Conservation (phyloP, 352 stramenopile genomes). For the Phytophthora sojae region DNA sequence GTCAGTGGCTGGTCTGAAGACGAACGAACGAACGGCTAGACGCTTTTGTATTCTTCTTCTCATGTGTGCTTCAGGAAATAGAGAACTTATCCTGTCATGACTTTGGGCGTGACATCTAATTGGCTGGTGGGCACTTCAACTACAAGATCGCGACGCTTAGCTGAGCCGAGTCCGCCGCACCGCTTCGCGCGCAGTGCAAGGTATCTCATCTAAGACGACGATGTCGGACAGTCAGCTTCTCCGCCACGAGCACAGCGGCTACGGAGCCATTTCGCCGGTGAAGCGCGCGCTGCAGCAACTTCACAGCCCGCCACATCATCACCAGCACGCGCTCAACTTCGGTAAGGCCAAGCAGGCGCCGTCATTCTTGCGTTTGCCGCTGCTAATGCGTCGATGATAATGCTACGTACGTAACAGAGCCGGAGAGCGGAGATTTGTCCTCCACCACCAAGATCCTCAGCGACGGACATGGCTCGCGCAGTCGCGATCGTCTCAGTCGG, state of each 20-base stretch:
- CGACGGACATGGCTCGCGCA: conserved; percentile 25
- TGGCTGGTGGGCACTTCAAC: neutral
- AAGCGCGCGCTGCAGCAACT: conserved; percentile 36
- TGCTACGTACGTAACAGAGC: conserved; percentile 11
- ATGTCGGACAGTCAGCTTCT: conserved; percentile 40
- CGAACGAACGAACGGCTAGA: neutral
- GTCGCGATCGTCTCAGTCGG: conserved; percentile 43
- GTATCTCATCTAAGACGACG: conserved; percentile 12
- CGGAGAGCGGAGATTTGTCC: conserved; percentile 35
- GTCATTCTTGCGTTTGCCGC: neutral
- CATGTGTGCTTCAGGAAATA: conserved; percentile 35
- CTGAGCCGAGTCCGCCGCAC: conserved; percentile 10
- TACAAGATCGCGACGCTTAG: conserved; percentile 33
- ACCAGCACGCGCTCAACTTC: conserved; percentile 36
- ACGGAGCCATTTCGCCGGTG: conserved; percentile 34
- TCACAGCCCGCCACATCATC: conserved; percentile 23
- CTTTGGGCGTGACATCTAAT: neutral
- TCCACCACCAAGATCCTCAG: conserved; percentile 34
- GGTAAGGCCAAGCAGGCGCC: conserved; percentile 13
- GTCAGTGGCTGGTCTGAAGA: conserved; percentile 37
- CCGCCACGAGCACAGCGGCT: conserved; percentile 30
- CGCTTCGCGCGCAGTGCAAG: conserved; percentile 29
- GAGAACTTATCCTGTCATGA: conserved; percentile 21
- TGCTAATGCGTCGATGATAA: neutral
- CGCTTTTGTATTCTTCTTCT: conserved; percentile 11